These are phyloP conservation scores for Ophiocordyceps camponoti-leonardi DNA, from an alignment of 2,329 filamentous ascomycete species.

Conservation along the genomic window DNA sequence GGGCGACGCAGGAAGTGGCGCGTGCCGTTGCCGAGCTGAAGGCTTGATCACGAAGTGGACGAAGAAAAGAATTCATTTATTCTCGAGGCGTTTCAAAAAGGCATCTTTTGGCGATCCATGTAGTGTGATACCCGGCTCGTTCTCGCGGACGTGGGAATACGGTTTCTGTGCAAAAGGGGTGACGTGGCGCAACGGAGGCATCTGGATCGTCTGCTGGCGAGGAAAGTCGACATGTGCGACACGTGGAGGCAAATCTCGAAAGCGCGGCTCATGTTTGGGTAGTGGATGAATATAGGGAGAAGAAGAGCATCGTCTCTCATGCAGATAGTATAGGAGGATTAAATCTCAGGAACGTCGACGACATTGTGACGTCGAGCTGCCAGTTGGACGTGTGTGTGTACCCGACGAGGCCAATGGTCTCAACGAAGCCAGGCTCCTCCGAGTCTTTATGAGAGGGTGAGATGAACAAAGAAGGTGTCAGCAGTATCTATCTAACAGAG, in stretches of 20 bases:
- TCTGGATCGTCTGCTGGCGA: slow-evolving; percentile 1
- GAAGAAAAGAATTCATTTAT: slow-evolving; percentile 6
- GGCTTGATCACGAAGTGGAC: slow-evolving; percentile 19
- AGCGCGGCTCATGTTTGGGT: neutral
- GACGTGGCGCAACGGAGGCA: slow-evolving; percentile 4
- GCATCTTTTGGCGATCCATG: slow-evolving; percentile 10
- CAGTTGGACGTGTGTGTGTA: too few relatives aligned
- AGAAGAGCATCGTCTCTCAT: neutral
- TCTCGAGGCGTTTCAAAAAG: slow-evolving; percentile 13
- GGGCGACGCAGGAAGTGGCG: slow-evolving; percentile 64
- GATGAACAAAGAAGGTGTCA: slow-evolving; percentile 32
- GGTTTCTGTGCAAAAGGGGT: slow-evolving; percentile 5
- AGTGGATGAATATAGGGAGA: neutral
- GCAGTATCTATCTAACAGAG: slow-evolving; percentile 96
- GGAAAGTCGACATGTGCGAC: neutral
- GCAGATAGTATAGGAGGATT: neutral
- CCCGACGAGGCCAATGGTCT: neutral
- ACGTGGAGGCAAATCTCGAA: neutral
- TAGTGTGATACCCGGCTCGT: slow-evolving; percentile 17
- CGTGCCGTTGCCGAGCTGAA: slow-evolving; percentile 47
- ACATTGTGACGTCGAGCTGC: neutral
- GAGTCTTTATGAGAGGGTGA: neutral
- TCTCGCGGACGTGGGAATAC: slow-evolving; percentile 9
- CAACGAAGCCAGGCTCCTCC: neutral
- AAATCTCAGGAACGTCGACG: slow-evolving; percentile 1